phyloP scores from a whole-genome alignment of 2,329 filamentous ascomycete genomes.

The Penicillium freii region DNA sequence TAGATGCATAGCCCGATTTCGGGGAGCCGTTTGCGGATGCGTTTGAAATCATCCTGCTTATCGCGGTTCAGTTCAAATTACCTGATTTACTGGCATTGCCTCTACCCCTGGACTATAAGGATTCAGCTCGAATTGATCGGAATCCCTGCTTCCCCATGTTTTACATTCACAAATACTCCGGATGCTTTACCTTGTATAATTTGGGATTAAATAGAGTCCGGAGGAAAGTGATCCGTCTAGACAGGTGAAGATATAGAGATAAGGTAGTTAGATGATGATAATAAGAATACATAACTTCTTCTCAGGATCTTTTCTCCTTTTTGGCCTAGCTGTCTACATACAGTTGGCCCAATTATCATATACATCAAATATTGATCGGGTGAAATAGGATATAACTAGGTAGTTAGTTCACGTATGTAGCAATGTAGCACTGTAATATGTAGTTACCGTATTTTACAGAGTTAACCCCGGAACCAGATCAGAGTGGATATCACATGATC shows the following conservation, averaged over 20 bases:
- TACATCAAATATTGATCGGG: not conserved
- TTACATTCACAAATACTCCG: not conserved
- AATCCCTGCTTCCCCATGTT: not conserved
- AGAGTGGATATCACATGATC: constrained; percentile 28
- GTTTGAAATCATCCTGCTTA: constrained; percentile 26
- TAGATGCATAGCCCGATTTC: constrained; percentile 28
- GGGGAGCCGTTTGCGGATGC: constrained; percentile 21
- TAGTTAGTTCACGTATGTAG: no score
- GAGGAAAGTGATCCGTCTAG: constrained; percentile 5
- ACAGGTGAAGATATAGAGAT: constrained; percentile 17
- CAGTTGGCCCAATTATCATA: no score
- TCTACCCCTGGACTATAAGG: not conserved
- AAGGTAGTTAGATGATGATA: constrained; percentile 16
- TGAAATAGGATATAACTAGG: not conserved
- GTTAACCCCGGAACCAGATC: not conserved
- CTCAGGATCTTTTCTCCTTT: constrained; percentile 15
- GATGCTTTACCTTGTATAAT: not conserved
- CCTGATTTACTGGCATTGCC: not conserved
- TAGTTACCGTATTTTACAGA: not conserved
- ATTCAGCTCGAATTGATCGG: not conserved
- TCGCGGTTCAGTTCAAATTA: constrained; percentile 14
- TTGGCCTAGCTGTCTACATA: constrained; percentile 9
- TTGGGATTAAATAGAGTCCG: not conserved
- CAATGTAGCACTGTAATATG: no score
- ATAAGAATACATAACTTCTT: constrained; percentile 22